Evolutionary conservation across 106 monocot genomes (phyloP), one percentile per base, ranked within the genome.

Genomic region (Dendrobium catenatum): DNA sequence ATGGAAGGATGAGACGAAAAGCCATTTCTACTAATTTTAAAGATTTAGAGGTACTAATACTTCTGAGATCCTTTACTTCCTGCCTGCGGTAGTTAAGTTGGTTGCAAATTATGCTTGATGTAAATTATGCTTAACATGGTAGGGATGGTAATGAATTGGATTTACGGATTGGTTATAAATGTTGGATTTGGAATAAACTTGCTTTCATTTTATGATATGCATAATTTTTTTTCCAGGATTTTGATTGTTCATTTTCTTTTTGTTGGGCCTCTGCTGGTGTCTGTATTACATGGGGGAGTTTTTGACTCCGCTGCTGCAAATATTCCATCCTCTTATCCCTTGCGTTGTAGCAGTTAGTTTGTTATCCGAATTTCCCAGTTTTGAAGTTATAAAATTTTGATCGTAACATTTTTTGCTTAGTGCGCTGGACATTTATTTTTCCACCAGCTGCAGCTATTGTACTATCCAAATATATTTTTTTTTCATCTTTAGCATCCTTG

Each of bases 1-100:
- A 81, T 83, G 97, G 94, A 80, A 89, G 94, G 76, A 48, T 86
- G 27, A 94, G 94, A 86, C 91, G 97, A 85, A 98, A 86, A 86
- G 97, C 86, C 68, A 79, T 95, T 81, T 91, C 91, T 70, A 11
- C 80, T 58, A 78, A 76, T 40, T 83, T 86, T 77, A 67, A 55
- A 75, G 86, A 90, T 72, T 19, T 41, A 15, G 79, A 90, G 91
- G 95, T 93, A 85, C 42, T 43, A 9, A 26, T 48, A 29, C 1
- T 44, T 6, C 33, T 43, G 83, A 72, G 49, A 66, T 76, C 15
- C 18, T 51, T 8, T 72, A 44, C 42, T 31, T 72, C 29, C 18
- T 42, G 33, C 4, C 41, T 42, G 9, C 41, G 73, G 15, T 73
- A 42, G 24, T 41, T 5, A 42, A 40, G 73, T 42, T 73, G 29